Base-by-base conservation (phyloP, 345 rosid species). In the Syzygium aqueum region DNA sequence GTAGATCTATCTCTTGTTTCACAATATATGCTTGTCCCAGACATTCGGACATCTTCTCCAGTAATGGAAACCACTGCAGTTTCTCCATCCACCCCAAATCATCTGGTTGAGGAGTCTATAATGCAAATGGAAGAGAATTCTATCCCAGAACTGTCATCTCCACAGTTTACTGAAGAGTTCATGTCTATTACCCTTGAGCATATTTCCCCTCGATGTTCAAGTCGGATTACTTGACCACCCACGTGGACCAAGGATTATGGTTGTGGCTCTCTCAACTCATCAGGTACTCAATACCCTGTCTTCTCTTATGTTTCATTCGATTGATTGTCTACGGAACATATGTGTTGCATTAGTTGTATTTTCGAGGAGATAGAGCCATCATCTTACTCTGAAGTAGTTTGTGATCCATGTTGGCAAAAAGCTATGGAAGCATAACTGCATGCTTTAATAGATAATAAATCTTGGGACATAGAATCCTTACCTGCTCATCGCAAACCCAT, bases 401-500 rank as follows among this genome's bases (percentile, higher is more conserved):
- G 0, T 57, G 63, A 27, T n/a, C 63, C 14, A 57, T 28, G 3
- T 57, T 56, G n/a, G 0, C 2, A 57, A 11, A 57, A 57, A 6
- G 63, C 6, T 28, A 57, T 57, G 27, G 28, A 57, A 4, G 63
- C 6, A 23, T 22, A 57, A 57, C 25, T 57, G 2, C 25, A 23
- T 57, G 63, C 25, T 57, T 56, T 57, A n/a, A 57, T 23, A 57
- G n/a, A 57, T 23, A 57, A 57, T 23, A 12, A 57, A 57, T 23
- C 63, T 22, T 57, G 11, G 2, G 63, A 57, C 6, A 57, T 10
- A 11, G 63, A 22, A 57, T n/a, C 61, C 28, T 57, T 23, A 57
- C 5, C 0, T 0, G 63, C 28, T 57, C 6, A 23, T 57, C 0
- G 0, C 23, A 56, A 56, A 56, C n/a, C 61, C 61, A 56, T 56